Evolutionary conservation across 202 grass and related monocot genomes (phyloP), one percentile per base, ranked within the genome.

Genomic region (Hordeum pubiflorum): DNA sequence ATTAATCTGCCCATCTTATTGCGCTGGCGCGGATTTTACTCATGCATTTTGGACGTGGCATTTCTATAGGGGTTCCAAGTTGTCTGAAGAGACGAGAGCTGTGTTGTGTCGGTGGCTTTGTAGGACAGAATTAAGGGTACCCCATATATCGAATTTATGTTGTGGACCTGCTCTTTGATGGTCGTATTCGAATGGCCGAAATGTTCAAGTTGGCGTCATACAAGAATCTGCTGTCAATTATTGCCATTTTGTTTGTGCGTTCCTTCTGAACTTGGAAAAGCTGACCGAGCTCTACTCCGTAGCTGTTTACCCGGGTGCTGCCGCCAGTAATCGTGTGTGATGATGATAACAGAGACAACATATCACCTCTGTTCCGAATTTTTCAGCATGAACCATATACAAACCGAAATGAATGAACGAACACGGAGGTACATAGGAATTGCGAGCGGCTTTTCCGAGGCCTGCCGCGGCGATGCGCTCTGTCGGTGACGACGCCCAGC

Each of bases 1-100:
- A 61, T 37, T 36, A 36, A 36, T 74, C 48, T 61, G 50, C 22
- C 37, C 0, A 37, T n/a, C 56, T 66, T 66, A n/a, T 44, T 39
- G 70, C 41, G 13, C 33, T 48, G 66, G 41, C 54, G 58, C 44
- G 61, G 73, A 70, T 75, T 76, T 63, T 78, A 17, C 60, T 24
- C 52, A 74, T 68, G 14, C 9, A 31, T 72, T 77, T 58, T 79
- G 48, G 22, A 55, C 61, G 23, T 12, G 21, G 26, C 84, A 22
- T 48, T 78, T 84, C 54, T 43, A 15, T 12, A 36, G 63, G 63
- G 41, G 77, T 61, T 79, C n/a, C 39, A 39, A 15, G 10, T 57
- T 48, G 23, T 64, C 50, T 52, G 12, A 60, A 77, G 20, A 61
- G 18, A 29, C 10, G 73, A 78, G 67, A 60, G 36, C 27, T 67